Evolutionary conservation across 1,139 yeast species (phyloP).

Genomic region (Taphrina wiesneri): DNA sequence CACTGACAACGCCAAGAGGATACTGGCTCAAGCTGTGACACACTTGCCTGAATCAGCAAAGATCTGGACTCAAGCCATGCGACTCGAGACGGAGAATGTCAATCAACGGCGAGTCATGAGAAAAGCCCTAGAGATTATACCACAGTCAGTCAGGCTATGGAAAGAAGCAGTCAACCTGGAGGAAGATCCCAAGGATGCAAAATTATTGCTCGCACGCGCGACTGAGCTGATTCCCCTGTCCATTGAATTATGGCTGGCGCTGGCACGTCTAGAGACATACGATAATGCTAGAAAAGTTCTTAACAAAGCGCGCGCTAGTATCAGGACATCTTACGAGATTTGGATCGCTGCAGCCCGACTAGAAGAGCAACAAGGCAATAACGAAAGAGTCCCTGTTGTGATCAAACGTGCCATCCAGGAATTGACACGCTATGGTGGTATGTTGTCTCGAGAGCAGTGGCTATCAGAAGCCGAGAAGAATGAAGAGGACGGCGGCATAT

Average conservation of each 20-base stretch:
- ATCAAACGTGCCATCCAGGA: slow-evolving; percentile 59
- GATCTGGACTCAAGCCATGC: slow-evolving; percentile 72
- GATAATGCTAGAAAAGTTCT: slow-evolving; percentile 57
- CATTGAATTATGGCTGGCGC: slow-evolving; percentile 64
- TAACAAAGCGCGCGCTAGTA: slow-evolving; percentile 59
- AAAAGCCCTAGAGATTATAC: slow-evolving; percentile 72
- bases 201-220: slow-evolving; percentile 64
- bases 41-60: slow-evolving; percentile 58
- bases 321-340: slow-evolving; percentile 57
- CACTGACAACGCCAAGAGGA: slow-evolving; percentile 52
- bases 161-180: slow-evolving; percentile 52
- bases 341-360: slow-evolving; percentile 74
- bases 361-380: slow-evolving; percentile 59
- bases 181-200: slow-evolving; percentile 52
- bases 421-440: slow-evolving; percentile 44
- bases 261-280: slow-evolving; percentile 53
- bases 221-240: slow-evolving; percentile 64
- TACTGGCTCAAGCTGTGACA: slow-evolving; percentile 67
- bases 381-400: slow-evolving; percentile 52
- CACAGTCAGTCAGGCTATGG: slow-evolving; percentile 70
- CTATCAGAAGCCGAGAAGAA: slow-evolving; percentile 52
- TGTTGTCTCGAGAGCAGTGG: slow-evolving; percentile 52
- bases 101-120: slow-evolving; percentile 61
- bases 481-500: slow-evolving; percentile 45
- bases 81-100: slow-evolving; percentile 59